Conservation (phyloP, 495 filamentous ascomycete genomes). For the Ramalina intermedia region DNA sequence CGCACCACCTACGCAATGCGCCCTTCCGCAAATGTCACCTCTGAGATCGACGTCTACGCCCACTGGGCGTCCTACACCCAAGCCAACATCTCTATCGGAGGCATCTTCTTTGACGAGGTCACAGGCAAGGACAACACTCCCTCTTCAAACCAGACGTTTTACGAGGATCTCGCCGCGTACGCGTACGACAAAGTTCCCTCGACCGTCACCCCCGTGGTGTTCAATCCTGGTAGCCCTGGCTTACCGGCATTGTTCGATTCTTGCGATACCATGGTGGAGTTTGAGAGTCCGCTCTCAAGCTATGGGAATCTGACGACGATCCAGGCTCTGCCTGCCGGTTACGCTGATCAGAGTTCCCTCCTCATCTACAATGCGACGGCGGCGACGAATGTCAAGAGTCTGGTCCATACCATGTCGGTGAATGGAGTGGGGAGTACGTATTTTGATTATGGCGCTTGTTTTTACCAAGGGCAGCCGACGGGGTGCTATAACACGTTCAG, state of each 20-base stretch:
- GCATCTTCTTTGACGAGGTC: constrained; percentile 37
- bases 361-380: constrained; percentile 13
- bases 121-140: constrained; percentile 16
- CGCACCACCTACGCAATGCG: constrained; percentile 22
- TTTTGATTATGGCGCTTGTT: neutral
- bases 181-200: constrained; percentile 1
- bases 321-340: constrained; percentile 1
- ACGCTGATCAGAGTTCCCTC: constrained; percentile 1
- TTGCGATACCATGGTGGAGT: constrained; percentile 10
- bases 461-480: neutral
- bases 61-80: constrained; percentile 22
- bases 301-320: constrained; percentile 6
- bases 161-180: neutral
- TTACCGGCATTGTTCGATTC: constrained; percentile 4
- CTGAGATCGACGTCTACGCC: constrained; percentile 27
- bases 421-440: constrained; percentile 6
- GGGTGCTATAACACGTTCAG: neutral
- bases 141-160: constrained; percentile 10
- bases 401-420: constrained; percentile 8
- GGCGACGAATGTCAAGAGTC: neutral
- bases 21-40: constrained; percentile 18
- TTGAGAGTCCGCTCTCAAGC: neutral
- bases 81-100: constrained; percentile 23
- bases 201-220: neutral
- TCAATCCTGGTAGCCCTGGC: constrained; percentile 10